These are phyloP conservation scores for Torulaspora globosa DNA, from an alignment of 1,139 yeast genomes.

Conservation along the genomic window DNA sequence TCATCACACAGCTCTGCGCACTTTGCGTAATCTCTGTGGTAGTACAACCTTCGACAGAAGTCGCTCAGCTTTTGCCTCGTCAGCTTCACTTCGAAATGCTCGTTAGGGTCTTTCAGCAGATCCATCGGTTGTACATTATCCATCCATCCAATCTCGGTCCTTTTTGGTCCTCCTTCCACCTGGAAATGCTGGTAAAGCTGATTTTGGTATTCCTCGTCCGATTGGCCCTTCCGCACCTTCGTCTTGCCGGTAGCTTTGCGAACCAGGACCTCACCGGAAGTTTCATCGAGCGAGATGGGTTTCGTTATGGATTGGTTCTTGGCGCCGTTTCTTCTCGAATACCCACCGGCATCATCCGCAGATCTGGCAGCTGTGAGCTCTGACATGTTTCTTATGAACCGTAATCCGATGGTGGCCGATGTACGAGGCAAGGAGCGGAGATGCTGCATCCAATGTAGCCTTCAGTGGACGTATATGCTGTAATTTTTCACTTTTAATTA, in stretches of 20 bases:
- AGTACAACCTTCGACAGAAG: conserved; percentile 46
- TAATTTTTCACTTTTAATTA: background rate
- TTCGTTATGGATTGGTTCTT: conserved; percentile 22
- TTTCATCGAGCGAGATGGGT: conserved; percentile 20
- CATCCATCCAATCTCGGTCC: conserved; percentile 49
- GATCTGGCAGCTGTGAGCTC: conserved; percentile 5
- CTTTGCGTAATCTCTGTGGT: conserved; percentile 42
- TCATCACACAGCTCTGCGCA: conserved; percentile 43
- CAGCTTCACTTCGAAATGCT: conserved; percentile 25
- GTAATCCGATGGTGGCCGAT: background rate
- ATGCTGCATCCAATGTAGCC: background rate
- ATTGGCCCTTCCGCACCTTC: conserved; percentile 51
- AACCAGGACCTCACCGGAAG: conserved; percentile 37
- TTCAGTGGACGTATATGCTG: background rate
- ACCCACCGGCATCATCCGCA: conserved; percentile 5
- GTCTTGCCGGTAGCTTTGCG: conserved; percentile 40
- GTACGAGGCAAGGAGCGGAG: background rate
- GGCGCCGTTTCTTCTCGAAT: conserved; percentile 13
- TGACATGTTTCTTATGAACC: conserved; percentile 3
- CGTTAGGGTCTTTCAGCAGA: conserved; percentile 4
- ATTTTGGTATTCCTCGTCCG: conserved; percentile 47
- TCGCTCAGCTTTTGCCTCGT: conserved; percentile 31
- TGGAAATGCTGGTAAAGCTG: conserved; percentile 44
- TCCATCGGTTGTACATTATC: conserved; percentile 21
- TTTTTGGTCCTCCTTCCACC: conserved; percentile 46